Conservation (phyloP, 1,284 basidiomycete genomes). For the Hymenochaete sp. region DNA sequence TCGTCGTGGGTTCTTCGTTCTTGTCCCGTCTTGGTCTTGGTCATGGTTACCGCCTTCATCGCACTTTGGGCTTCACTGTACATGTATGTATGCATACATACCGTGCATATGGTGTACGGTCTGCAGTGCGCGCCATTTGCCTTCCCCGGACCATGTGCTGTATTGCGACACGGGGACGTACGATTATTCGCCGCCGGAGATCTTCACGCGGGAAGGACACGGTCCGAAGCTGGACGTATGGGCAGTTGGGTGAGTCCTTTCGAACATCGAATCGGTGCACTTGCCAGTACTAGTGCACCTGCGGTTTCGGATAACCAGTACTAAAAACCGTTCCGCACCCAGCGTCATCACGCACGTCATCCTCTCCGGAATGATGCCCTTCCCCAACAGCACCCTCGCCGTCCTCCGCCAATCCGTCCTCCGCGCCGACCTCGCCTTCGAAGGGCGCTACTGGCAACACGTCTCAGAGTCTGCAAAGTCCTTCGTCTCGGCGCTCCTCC, state of each 20-base stretch:
- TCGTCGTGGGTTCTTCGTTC: too few species aligned
- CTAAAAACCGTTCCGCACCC: not conserved
- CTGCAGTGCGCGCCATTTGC: slow-evolving; percentile 11
- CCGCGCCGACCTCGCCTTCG: slow-evolving; percentile 7
- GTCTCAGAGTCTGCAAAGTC: slow-evolving; percentile 10
- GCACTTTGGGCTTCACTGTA: too few species aligned
- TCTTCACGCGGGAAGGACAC: slow-evolving; percentile 16
- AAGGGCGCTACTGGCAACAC: slow-evolving; percentile 10
- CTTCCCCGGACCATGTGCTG: slow-evolving; percentile 8
- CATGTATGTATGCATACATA: too few species aligned
- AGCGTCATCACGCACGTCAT: slow-evolving; percentile 13
- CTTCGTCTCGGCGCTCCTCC: slow-evolving; percentile 7
- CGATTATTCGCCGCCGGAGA: slow-evolving; percentile 16
- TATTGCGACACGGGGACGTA: slow-evolving; percentile 16
- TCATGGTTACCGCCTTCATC: too few species aligned
- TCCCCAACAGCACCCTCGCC: slow-evolving; percentile 11
- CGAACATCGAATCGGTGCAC: too few species aligned
- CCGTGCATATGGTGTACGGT: too few species aligned
- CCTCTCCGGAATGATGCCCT: slow-evolving; percentile 16
- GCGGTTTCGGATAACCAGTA: too few species aligned
- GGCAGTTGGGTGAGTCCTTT: slow-evolving; percentile 13
- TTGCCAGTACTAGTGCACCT: too few species aligned
- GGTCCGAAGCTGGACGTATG: slow-evolving; percentile 14
- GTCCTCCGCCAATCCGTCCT: slow-evolving; percentile 12
- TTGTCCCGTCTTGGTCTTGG: too few species aligned